Conservation (phyloP, 305 asterid genomes). For the Fraxinus velutina region DNA sequence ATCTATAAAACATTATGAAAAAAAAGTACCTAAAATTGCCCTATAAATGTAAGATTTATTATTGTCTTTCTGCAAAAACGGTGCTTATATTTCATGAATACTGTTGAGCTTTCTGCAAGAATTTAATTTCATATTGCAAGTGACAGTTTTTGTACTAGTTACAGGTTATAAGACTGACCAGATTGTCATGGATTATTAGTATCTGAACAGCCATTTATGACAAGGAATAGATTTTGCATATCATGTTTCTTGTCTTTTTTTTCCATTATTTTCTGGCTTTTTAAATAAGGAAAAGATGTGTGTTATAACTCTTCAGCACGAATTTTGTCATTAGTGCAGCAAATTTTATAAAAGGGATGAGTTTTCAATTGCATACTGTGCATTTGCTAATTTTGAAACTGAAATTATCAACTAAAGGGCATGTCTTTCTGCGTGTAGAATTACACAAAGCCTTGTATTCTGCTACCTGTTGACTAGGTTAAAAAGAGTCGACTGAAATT, state of each 20-base stretch:
- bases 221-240: conserved; percentile 38
- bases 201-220: conserved; percentile 28
- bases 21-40: conserved; percentile 23
- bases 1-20: neutral
- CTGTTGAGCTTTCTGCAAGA: conserved; percentile 12
- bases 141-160: conserved; percentile 6
- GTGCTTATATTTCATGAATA: conserved; percentile 11
- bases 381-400: neutral
- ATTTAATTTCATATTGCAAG: neutral
- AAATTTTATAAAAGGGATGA: neutral
- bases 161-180: conserved; percentile 15
- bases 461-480: neutral
- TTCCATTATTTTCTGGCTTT: neutral
- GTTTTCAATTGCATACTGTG: conserved; percentile 18
- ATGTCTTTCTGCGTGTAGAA: neutral
- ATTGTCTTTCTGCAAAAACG: neutral
- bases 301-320: conserved; percentile 4
- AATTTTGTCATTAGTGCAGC: neutral
- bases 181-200: conserved; percentile 21
- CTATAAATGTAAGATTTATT: conserved; percentile 9
- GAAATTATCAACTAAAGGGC: neutral
- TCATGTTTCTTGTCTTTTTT: conserved; percentile 32
- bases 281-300: conserved; percentile 15
- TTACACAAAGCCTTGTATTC: neutral
- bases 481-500: neutral